Base-by-base conservation (phyloP, 2,329 filamentous ascomycete species). In the Xylaria sp. region DNA sequence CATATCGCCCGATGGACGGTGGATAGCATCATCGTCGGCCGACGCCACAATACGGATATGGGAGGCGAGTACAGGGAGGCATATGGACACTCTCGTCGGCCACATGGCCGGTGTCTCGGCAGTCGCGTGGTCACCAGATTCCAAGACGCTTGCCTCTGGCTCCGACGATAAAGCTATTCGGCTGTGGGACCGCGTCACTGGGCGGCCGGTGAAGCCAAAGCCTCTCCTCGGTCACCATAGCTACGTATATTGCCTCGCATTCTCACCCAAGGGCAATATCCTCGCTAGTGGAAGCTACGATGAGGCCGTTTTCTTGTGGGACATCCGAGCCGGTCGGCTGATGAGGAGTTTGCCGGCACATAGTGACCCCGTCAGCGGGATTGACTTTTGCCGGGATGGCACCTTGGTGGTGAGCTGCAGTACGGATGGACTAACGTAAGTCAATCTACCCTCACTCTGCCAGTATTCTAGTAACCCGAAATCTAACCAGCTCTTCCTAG, bases 251-350 rank as follows among this genome's bases (percentile, higher is more conserved):
- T 94, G 92, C 60, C 85, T 99, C 41, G 94, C 94, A 6, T 98
- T 98, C 80, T 95, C 93, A n/a, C 96, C 96, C 1, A 98, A 98
- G 80, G 96, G 96, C 28, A 99, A 99, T 78, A 97, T 98, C 78
- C 88, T 99, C 41, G 96, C 94, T 18, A 97, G 93, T 73, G 96
- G 96, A 13, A 97, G 93, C 72, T 98, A 98, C 81, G 96, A 99
- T 74, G 96, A 99, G 83, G 96, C 96, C 4, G 94, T 99, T 0
- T 98, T 97, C 73, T 82, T 99, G 5, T 99, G 96, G 96, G 96
- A 99, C 80, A 93, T 98, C 15, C 88, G 96, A 15, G 93, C 94
- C 0, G 94, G 94, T 0, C 86, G 91, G 25, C 85, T 96, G 41
- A 97, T 99, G 94, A 89, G 94, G 64, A 94, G 92, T 71, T 82